Conservation (phyloP, 2,329 filamentous ascomycete species). For the Onygena corvina region DNA sequence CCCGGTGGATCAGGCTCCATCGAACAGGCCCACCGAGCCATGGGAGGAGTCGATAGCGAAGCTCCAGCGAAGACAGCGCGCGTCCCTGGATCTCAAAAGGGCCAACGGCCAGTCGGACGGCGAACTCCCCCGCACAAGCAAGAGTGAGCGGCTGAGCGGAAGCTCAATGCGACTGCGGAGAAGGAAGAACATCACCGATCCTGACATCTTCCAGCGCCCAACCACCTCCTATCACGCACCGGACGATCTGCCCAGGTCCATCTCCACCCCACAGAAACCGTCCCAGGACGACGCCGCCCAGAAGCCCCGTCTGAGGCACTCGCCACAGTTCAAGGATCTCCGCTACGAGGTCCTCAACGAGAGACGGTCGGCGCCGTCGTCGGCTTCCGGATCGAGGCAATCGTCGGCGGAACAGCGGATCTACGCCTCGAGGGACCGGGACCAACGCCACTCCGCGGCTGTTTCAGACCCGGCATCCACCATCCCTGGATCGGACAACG, state of each 20-base stretch:
- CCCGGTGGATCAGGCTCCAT: no score
- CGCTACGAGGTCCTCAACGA: conserved; percentile 11
- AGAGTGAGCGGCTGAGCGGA: conserved; percentile 21
- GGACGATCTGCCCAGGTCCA: conserved; percentile 11
- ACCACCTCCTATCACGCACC: conserved; percentile 23
- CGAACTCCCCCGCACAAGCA: conserved; percentile 19
- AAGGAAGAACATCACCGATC: conserved; percentile 33
- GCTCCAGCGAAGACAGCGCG: not conserved
- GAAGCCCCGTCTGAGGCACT: conserved; percentile 15
- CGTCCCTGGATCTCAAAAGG: not conserved
- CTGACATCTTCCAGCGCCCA: conserved; percentile 28
- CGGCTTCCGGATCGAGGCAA: conserved; percentile 5
- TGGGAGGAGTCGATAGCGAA: conserved; percentile 5
- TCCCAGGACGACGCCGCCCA: conserved; percentile 5
- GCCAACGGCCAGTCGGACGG: not conserved
- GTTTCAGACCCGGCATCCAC: conserved; percentile 50
- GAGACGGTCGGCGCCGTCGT: conserved; percentile 2
- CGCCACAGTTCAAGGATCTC: conserved; percentile 14
- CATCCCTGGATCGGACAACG: conserved; percentile 49
- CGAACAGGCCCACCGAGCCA: not conserved
- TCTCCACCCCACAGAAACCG: not conserved
- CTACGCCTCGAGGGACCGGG: conserved; percentile 11
- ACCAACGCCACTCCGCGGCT: conserved; percentile 44
- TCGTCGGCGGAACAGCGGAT: conserved; percentile 5
- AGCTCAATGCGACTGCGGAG: conserved; percentile 19